These are phyloP conservation scores for Candida insectorum DNA, from an alignment of 805 yeast species.

Conservation along the genomic window DNA sequence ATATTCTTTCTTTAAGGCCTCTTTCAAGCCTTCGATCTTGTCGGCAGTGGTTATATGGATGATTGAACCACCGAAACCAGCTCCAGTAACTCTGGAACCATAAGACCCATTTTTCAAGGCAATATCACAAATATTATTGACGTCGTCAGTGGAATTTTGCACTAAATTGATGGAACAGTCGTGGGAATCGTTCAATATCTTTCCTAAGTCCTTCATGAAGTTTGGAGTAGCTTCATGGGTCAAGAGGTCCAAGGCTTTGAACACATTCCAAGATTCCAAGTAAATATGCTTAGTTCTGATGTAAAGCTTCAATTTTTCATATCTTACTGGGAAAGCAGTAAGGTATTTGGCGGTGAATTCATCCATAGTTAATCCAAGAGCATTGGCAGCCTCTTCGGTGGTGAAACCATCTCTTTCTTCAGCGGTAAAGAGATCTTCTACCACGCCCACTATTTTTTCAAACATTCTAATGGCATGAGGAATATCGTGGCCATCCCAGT, in stretches of 20 bases:
- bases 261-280: slow-evolving; percentile 57
- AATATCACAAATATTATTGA: slow-evolving; percentile 50
- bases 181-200: slow-evolving; percentile 59
- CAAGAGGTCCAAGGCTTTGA: slow-evolving; percentile 45
- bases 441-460: slow-evolving; percentile 36
- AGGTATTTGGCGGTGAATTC: slow-evolving; percentile 46
- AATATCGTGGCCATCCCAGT: slow-evolving; percentile 47
- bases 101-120: slow-evolving; percentile 54
- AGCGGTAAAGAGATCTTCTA: slow-evolving; percentile 38
- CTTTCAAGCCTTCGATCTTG: slow-evolving; percentile 32
- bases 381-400: slow-evolving; percentile 43
- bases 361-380: slow-evolving; percentile 38
- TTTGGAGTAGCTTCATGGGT: slow-evolving; percentile 21
- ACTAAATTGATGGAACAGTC: slow-evolving; percentile 40
- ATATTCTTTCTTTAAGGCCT: slow-evolving; percentile 48
- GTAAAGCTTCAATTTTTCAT: slow-evolving; percentile 51
- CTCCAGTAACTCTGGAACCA: slow-evolving; percentile 75
- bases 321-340: slow-evolving; percentile 53
- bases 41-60: slow-evolving; percentile 57
- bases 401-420: slow-evolving; percentile 45
- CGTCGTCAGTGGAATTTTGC: slow-evolving; percentile 52
- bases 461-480: slow-evolving; percentile 40
- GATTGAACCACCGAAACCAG: slow-evolving; percentile 76
- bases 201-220: slow-evolving; percentile 47
- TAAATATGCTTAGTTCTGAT: slow-evolving; percentile 62